These are phyloP conservation scores for Poa pratensis DNA, from an alignment of 176 grass and related monocot genomes.

Conservation along the genomic window DNA sequence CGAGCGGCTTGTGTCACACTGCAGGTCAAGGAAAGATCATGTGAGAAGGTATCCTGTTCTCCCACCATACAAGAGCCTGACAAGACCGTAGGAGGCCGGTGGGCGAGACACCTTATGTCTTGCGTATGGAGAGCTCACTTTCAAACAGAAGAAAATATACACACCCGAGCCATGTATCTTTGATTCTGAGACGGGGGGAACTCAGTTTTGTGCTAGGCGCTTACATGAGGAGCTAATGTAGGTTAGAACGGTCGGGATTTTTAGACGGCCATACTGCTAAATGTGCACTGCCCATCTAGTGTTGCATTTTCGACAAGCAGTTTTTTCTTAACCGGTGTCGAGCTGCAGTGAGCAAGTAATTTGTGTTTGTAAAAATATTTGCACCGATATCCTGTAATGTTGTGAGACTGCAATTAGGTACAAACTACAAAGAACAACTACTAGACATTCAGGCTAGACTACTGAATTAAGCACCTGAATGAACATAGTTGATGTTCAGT, in stretches of 20 bases:
- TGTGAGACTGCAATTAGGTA: too few relatives aligned
- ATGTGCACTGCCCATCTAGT: neutral
- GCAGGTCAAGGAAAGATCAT: conserved; percentile 66
- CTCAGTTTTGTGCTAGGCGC: conserved; percentile 29
- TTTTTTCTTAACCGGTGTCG: too few relatives aligned
- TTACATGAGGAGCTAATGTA: neutral
- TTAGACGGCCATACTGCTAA: conserved; percentile 26
- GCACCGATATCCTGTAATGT: too few relatives aligned
- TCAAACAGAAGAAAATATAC: neutral
- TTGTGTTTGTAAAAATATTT: too few relatives aligned
- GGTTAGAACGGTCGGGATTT: conserved; percentile 31
- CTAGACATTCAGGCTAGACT: too few relatives aligned
- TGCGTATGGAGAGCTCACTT: conserved; percentile 6
- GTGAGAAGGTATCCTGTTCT: conserved; percentile 67
- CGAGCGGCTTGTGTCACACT: conserved; percentile 47
- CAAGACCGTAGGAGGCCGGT: neutral
- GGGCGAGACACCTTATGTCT: neutral
- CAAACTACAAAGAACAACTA: too few relatives aligned
- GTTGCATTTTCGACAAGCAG: conserved; percentile 31
- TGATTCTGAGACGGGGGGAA: neutral
- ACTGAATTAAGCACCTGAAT: too few relatives aligned
- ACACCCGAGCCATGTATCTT: neutral
- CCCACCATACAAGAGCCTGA: conserved; percentile 34
- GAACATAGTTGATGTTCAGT: too few relatives aligned
- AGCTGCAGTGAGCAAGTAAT: too few relatives aligned